Percentiles rank a stretch among this genome's conserved stretches.
Conservation (phyloP, 192 early-diverging fungal genomes). For the Coemansia sp. region DNA sequence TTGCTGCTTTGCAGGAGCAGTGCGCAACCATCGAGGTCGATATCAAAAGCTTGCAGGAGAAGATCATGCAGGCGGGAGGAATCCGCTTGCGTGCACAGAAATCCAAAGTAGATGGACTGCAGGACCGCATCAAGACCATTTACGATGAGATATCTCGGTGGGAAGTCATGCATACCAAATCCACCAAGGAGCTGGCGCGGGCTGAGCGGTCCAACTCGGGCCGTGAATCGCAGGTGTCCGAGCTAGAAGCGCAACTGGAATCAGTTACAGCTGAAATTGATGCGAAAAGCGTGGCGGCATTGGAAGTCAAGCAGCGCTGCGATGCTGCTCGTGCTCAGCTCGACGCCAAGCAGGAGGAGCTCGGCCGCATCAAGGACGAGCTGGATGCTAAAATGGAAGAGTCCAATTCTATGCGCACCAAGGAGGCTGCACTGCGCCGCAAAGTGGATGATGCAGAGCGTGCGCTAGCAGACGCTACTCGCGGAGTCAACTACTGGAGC, state of each 20-base stretch:
- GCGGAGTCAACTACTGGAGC: conserved; percentile 54
- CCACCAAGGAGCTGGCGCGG: conserved; percentile 74
- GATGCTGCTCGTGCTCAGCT: conserved; percentile 44
- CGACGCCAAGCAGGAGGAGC: conserved; percentile 67
- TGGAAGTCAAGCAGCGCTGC: conserved; percentile 48
- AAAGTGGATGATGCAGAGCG: conserved; percentile 66
- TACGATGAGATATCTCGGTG: conserved; percentile 72
- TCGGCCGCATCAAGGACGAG: conserved; percentile 63
- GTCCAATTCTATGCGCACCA: conserved; percentile 64
- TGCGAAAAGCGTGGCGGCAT: conserved; percentile 53
- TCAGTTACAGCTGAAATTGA: conserved; percentile 62
- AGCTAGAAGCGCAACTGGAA: conserved; percentile 62
- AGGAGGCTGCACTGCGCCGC: conserved; percentile 67
- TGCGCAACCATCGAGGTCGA: conserved; percentile 67
- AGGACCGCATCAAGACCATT: conserved; percentile 68
- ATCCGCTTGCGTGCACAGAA: conserved; percentile 84
- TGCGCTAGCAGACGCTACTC: conserved; percentile 52
- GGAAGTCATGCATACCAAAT: conserved; percentile 68
- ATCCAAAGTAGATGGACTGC: conserved; percentile 74
- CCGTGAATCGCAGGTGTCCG: conserved; percentile 63
- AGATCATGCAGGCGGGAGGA: conserved; percentile 90
- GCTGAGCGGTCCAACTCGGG: conserved; percentile 62
- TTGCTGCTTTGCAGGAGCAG: conserved; percentile 57
- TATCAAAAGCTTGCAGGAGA: conserved; percentile 79
- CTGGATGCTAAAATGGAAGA: conserved; percentile 64